Evolutionary conservation across 2,329 filamentous ascomycete genomes (phyloP).

Genomic region (Penicillium psychrosexuale): DNA sequence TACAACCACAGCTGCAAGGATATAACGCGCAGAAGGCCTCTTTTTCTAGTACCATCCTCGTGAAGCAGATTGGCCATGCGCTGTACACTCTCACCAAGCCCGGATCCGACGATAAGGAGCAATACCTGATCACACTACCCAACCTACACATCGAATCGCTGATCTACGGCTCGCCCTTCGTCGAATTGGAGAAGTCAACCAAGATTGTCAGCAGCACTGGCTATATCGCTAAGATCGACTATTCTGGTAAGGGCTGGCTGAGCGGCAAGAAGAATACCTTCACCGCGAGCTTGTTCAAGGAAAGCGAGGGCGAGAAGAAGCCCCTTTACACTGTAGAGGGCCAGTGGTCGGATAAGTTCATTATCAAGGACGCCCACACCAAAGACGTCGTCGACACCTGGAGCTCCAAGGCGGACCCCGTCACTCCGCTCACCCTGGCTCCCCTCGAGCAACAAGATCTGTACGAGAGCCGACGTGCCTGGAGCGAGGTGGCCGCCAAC

Average conservation of each 20-base stretch:
- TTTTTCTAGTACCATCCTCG: slow-evolving; percentile 87
- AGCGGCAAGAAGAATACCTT: slow-evolving; percentile 95
- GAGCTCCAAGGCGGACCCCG: slow-evolving; percentile 55
- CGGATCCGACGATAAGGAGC: slow-evolving; percentile 60
- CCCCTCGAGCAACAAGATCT: slow-evolving; percentile 77
- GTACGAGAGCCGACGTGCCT: slow-evolving; percentile 82
- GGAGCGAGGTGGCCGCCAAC: slow-evolving; percentile 77
- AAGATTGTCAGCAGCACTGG: slow-evolving; percentile 85
- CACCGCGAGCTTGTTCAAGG: slow-evolving; percentile 69
- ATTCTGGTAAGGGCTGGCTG: slow-evolving; percentile 89
- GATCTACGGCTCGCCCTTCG: slow-evolving; percentile 70
- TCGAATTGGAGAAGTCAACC: slow-evolving; percentile 81
- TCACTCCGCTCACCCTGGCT: slow-evolving; percentile 67
- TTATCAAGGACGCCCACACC: slow-evolving; percentile 66
- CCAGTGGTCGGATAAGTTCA: slow-evolving; percentile 84
- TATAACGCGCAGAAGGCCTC: slow-evolving; percentile 97
- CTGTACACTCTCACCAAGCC: slow-evolving; percentile 63
- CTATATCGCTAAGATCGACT: slow-evolving; percentile 86
- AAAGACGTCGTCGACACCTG: slow-evolving; percentile 56
- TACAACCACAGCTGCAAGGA: slow-evolving; percentile 55
- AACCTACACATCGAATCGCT: slow-evolving; percentile 90
- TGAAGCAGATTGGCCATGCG: slow-evolving; percentile 92
- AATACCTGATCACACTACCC: slow-evolving; percentile 87
- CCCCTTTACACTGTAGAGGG: slow-evolving; percentile 76
- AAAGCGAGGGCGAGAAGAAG: slow-evolving; percentile 63